Evolutionary conservation across 2,329 filamentous ascomycete genomes (phyloP).

Genomic region (Rhynchosporium graminicola): DNA sequence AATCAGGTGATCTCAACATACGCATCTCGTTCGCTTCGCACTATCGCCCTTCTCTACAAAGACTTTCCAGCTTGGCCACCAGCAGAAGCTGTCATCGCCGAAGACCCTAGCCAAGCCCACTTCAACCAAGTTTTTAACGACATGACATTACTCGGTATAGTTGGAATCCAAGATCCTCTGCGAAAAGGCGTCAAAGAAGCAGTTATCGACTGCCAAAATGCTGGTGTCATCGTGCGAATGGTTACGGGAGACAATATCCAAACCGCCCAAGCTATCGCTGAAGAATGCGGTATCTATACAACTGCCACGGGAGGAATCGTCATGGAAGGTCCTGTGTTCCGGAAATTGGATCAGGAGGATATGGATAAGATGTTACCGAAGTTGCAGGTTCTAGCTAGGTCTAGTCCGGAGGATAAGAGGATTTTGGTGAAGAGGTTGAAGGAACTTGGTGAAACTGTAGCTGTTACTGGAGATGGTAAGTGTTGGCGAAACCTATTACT

Average conservation of each 20-base stretch:
- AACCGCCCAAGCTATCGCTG: conserved; percentile 72
- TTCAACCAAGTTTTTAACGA: conserved; percentile 70
- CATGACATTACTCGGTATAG: conserved; percentile 72
- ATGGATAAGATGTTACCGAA: conserved; percentile 61
- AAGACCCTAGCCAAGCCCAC: conserved; percentile 61
- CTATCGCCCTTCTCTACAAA: conserved; percentile 72
- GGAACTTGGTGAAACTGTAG: conserved; percentile 65
- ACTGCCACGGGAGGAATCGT: conserved; percentile 53
- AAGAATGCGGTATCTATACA: conserved; percentile 66
- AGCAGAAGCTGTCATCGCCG: conserved; percentile 51
- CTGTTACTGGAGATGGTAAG: conserved; percentile 62
- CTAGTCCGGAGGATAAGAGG: conserved; percentile 69
- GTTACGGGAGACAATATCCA: conserved; percentile 72
- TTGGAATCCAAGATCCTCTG: conserved; percentile 75
- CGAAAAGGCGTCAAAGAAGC: conserved; percentile 67
- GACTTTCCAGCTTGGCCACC: conserved; percentile 73
- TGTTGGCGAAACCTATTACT: no score
- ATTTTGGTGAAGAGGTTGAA: conserved; percentile 65
- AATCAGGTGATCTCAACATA: conserved; percentile 59
- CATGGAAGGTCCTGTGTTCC: conserved; percentile 70
- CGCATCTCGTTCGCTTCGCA: conserved; percentile 68
- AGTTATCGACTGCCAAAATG: conserved; percentile 65
- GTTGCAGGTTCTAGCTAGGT: conserved; percentile 67
- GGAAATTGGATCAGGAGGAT: conserved; percentile 58
- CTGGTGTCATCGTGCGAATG: conserved; percentile 73